Percentiles rank a stretch among this genome's conserved stretches.
Conservation (phyloP, 495 filamentous ascomycete species). For the Aspergillus baeticus region DNA sequence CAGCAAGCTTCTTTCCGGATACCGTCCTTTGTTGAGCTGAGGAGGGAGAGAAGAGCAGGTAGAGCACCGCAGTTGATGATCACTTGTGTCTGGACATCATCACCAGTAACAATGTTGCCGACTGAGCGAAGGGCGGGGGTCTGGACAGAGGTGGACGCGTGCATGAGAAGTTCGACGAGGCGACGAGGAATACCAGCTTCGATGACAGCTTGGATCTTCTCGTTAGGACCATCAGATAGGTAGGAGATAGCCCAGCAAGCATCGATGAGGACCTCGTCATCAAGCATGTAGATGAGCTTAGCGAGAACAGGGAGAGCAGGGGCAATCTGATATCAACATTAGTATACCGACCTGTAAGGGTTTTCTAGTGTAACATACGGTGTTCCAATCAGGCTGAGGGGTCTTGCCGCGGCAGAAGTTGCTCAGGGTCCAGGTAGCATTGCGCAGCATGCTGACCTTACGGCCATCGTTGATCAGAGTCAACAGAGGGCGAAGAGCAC, state of each 20-base stretch:
- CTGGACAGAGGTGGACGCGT: constrained; percentile 98
- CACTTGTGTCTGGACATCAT: constrained; percentile 98
- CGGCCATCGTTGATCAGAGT: constrained; percentile 92
- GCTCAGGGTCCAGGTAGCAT: constrained; percentile 98
- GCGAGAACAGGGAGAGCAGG: constrained; percentile 95
- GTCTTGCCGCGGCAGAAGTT: constrained; percentile 99
- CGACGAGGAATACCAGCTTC: constrained; percentile 97
- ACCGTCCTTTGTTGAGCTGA: constrained; percentile 96
- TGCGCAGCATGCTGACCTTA: constrained; percentile 98
- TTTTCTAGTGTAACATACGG: constrained; percentile 48
- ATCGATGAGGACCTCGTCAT: constrained; percentile 98
- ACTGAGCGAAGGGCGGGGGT: constrained; percentile 96
- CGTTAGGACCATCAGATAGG: constrained; percentile 96
- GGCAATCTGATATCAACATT: constrained; percentile 64
- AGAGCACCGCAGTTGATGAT: constrained; percentile 98
- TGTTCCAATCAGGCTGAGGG: constrained; percentile 97
- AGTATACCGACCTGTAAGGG: constrained; percentile 4
- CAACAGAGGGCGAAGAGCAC: constrained; percentile 87
- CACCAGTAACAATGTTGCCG: constrained; percentile 98
- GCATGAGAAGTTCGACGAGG: constrained; percentile 95
- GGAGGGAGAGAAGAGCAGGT: constrained; percentile 83
- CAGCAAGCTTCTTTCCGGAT: constrained; percentile 99
- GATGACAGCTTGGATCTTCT: constrained; percentile 99
- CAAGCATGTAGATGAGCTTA: constrained; percentile 96
- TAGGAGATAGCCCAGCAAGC: constrained; percentile 99